These are phyloP conservation scores for Bacterosira constricta DNA, from an alignment of 108 stramenopile species.

Conservation along the genomic window DNA sequence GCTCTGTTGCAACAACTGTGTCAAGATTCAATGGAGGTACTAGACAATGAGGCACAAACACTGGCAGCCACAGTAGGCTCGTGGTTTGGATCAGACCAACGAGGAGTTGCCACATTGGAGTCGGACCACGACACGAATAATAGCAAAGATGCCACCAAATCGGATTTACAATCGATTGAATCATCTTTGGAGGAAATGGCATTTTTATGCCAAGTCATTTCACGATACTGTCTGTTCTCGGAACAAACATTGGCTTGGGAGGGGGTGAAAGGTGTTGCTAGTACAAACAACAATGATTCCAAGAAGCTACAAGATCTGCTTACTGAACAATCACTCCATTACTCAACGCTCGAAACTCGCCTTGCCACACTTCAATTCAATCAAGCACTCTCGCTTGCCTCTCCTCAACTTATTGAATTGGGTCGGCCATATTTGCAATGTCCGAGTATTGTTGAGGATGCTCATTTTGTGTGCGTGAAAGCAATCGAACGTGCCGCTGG, in stretches of 20 bases:
- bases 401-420: slow-evolving; percentile 45
- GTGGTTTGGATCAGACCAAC: slow-evolving; percentile 69
- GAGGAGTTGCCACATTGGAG: slow-evolving; percentile 40
- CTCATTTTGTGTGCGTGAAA: slow-evolving; percentile 72
- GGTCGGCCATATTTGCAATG: slow-evolving; percentile 55
- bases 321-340: slow-evolving; percentile 48
- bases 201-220: slow-evolving; percentile 74
- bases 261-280: neutral
- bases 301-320: slow-evolving; percentile 39
- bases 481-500: slow-evolving; percentile 81
- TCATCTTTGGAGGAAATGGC: slow-evolving; percentile 82
- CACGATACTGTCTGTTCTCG: slow-evolving; percentile 59
- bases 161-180: slow-evolving; percentile 53
- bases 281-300: neutral
- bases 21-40: slow-evolving; percentile 49
- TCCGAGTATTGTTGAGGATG: slow-evolving; percentile 86
- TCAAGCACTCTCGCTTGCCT: slow-evolving; percentile 42
- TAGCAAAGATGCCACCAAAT: neutral
- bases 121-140: neutral
- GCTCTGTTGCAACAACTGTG: slow-evolving; percentile 45
- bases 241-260: slow-evolving; percentile 14
- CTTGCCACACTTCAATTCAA: slow-evolving; percentile 45
- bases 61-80: slow-evolving; percentile 63
- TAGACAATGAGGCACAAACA: slow-evolving; percentile 73
- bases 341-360: slow-evolving; percentile 44